Conservation (phyloP, 2,329 filamentous ascomycete genomes). For the Paracoccidioides brasiliensis region DNA sequence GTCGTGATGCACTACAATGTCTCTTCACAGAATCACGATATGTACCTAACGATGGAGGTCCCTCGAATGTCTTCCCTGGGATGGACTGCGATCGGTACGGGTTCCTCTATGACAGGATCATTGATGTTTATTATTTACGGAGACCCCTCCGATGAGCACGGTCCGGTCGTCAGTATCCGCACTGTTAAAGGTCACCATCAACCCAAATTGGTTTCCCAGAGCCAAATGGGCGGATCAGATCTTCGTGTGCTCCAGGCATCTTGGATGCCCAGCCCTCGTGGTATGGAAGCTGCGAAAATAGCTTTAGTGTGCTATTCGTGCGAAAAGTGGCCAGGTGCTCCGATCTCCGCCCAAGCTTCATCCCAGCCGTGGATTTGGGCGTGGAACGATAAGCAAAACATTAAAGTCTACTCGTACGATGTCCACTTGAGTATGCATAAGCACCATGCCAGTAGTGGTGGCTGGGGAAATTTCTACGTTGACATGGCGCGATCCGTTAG, state of each 20-base stretch:
- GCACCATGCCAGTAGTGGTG: neutral
- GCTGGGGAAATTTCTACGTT: neutral
- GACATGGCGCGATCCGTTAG: conserved; percentile 1
- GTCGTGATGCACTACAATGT: neutral
- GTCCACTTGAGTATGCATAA: neutral
- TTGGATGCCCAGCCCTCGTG: neutral
- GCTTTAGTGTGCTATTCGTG: neutral
- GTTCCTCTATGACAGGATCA: neutral
- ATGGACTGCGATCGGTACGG: neutral
- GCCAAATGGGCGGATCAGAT: neutral
- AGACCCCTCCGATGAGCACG: neutral
- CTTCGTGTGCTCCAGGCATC: neutral
- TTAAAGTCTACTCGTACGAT: neutral
- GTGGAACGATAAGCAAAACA: conserved; percentile 2
- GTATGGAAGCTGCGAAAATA: neutral
- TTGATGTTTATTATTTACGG: conserved; percentile 1
- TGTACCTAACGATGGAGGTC: neutral
- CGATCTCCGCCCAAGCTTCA: neutral
- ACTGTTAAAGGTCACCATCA: neutral
- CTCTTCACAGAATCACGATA: neutral
- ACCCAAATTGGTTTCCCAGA: neutral
- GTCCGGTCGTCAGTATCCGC: neutral
- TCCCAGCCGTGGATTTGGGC: conserved; percentile 1
- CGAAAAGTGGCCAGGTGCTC: neutral
- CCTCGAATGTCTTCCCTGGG: neutral